Evolutionary conservation across 2,329 filamentous ascomycete genomes (phyloP).

Genomic region (Talaromyces sp.): DNA sequence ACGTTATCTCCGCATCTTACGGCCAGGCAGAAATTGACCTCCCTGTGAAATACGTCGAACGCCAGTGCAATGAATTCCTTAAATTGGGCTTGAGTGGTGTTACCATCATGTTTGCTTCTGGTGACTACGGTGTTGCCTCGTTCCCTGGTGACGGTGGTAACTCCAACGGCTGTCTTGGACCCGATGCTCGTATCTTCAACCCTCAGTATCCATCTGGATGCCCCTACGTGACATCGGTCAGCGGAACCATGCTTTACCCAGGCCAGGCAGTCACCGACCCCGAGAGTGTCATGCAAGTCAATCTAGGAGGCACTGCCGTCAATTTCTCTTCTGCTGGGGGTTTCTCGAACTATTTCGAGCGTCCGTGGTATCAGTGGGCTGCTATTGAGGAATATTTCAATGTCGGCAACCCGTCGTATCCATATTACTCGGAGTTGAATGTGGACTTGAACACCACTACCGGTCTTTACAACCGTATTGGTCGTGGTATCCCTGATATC

Average conservation of each 20-base stretch:
- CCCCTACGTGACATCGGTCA: conserved; percentile 52
- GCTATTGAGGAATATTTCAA: conserved; percentile 44
- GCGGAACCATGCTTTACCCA: conserved; percentile 34
- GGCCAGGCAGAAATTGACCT: conserved; percentile 54
- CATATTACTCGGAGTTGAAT: conserved; percentile 33
- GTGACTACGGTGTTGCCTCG: conserved; percentile 33
- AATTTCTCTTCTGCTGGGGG: conserved; percentile 45
- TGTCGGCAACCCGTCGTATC: conserved; percentile 28
- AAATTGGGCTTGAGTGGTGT: conserved; percentile 47
- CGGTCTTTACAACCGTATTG: conserved; percentile 45
- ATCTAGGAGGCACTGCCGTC: conserved; percentile 25
- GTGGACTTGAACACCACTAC: conserved; percentile 35
- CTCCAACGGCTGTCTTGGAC: conserved; percentile 39
- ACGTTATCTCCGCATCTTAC: conserved; percentile 58
- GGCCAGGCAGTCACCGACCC: conserved; percentile 27
- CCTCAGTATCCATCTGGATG: conserved; percentile 51
- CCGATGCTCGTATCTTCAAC: conserved; percentile 45
- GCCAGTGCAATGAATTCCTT: conserved; percentile 48
- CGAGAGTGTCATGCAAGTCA: conserved; percentile 33
- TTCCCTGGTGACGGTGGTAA: conserved; percentile 36
- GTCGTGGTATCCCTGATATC: conserved; percentile 51
- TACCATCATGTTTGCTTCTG: conserved; percentile 31
- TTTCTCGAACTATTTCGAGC: conserved; percentile 48
- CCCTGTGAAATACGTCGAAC: conserved; percentile 53
- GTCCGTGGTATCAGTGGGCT: conserved; percentile 42